Conservation (phyloP, 2,329 filamentous ascomycete species). For the Stachybotrys elegans region DNA sequence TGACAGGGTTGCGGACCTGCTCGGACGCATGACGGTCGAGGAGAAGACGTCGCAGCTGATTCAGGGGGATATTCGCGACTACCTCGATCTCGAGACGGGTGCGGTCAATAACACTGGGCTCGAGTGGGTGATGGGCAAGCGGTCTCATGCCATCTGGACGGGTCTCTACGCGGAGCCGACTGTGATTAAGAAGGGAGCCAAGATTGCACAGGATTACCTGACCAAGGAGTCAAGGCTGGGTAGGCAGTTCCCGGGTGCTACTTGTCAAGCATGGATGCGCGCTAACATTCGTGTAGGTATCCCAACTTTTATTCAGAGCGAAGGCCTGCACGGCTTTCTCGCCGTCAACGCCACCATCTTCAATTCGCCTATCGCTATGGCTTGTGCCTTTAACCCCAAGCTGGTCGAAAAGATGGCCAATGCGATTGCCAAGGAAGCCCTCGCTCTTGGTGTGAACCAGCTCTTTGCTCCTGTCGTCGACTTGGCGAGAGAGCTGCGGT, state of each 20-base stretch:
- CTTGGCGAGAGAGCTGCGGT: constrained; percentile 65
- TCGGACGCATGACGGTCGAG: constrained; percentile 68
- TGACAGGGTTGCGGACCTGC: constrained; percentile 59
- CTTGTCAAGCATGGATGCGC: constrained; percentile 21
- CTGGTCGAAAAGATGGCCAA: constrained; percentile 62
- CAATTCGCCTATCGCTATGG: constrained; percentile 70
- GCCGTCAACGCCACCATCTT: constrained; percentile 72
- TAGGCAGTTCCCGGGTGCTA: constrained; percentile 7
- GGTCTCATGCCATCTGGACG: constrained; percentile 68
- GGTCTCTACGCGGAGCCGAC: constrained; percentile 61
- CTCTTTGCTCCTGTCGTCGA: constrained; percentile 68
- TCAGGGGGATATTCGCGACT: constrained; percentile 68
- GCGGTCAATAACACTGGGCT: constrained; percentile 64
- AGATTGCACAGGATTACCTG: constrained; percentile 64
- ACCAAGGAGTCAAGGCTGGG: constrained; percentile 38
- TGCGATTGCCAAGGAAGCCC: constrained; percentile 60
- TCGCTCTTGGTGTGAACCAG: constrained; percentile 66
- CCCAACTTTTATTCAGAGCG: constrained; percentile 67
- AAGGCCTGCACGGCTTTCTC: constrained; percentile 70
- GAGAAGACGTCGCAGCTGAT: constrained; percentile 69
- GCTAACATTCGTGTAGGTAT: constrained; percentile 43
- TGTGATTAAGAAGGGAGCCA: constrained; percentile 58
- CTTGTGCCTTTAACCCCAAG: constrained; percentile 63
- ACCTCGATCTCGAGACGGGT: constrained; percentile 64
- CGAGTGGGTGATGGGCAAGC: constrained; percentile 59